Percentiles rank a stretch among this genome's conserved stretches.
Evolutionary conservation across 495 filamentous ascomycete genomes (phyloP).

Genomic region (Talaromyces nanjingensis): DNA sequence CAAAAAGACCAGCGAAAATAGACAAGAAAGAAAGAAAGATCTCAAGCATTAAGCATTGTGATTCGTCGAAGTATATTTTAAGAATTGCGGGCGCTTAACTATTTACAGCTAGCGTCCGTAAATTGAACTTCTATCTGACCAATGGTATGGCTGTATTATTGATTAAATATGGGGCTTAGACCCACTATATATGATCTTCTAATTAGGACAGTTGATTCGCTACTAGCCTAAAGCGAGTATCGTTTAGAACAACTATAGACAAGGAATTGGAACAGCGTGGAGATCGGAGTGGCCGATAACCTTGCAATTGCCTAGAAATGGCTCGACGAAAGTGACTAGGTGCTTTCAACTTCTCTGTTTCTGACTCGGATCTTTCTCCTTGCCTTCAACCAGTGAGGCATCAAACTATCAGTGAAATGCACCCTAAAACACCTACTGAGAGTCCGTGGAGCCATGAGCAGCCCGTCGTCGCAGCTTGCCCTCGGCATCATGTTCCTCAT

Average conservation of each 20-base stretch:
- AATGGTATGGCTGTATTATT: not conserved
- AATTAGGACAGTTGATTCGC: not conserved
- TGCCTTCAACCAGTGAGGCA: not conserved
- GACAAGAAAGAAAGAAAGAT: no score
- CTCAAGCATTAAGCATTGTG: not conserved
- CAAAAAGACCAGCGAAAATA: not conserved
- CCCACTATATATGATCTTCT: not conserved
- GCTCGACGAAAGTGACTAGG: not conserved
- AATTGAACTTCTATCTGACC: not conserved
- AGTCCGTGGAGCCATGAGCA: not conserved
- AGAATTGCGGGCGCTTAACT: not conserved
- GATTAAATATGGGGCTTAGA: not conserved
- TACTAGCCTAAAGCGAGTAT: not conserved
- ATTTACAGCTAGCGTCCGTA: not conserved
- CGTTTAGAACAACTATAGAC: not conserved
- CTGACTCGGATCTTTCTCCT: not conserved
- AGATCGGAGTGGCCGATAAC: not conserved
- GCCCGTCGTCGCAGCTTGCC: slow-evolving; percentile 20
- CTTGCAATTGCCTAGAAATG: not conserved
- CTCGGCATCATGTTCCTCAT: slow-evolving; percentile 48
- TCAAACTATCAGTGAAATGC: not conserved
- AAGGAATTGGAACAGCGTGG: not conserved
- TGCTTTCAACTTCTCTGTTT: not conserved
- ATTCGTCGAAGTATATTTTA: not conserved
- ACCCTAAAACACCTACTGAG: not conserved